These are phyloP conservation scores for Ustilago xerochloae DNA, from an alignment of 1,284 basidiomycete species.

Conservation along the genomic window DNA sequence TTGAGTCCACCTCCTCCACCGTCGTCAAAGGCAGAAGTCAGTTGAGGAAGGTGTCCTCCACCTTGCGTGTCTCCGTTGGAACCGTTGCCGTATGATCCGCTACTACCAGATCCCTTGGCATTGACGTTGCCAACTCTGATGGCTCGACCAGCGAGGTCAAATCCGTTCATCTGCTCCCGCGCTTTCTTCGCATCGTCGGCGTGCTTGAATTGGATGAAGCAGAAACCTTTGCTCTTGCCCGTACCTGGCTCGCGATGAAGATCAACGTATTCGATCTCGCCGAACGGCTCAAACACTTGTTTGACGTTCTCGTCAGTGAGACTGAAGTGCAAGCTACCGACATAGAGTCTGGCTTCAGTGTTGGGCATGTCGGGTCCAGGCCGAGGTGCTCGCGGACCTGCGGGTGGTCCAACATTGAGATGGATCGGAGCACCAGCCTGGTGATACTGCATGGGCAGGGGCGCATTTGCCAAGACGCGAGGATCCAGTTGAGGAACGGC, in stretches of 20 bases:
- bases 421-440: conserved; percentile 44
- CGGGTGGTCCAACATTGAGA: conserved; percentile 17
- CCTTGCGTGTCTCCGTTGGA: conserved; percentile 14
- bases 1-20: conserved; percentile 64
- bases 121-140: conserved; percentile 64
- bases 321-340: conserved; percentile 95
- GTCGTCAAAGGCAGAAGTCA: conserved; percentile 60
- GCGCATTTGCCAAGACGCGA: conserved; percentile 23
- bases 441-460: conserved; percentile 49
- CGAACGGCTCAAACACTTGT: conserved; percentile 98
- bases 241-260: conserved; percentile 89
- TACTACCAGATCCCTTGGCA: conserved; percentile 45
- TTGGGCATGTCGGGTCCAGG: conserved; percentile 68
- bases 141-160: conserved; percentile 91
- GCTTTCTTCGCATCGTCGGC: conserved; percentile 93
- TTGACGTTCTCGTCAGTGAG: conserved; percentile 94
- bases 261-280: conserved; percentile 96
- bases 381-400: conserved; percentile 14
- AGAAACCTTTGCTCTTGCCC: conserved; percentile 95
- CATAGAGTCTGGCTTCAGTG: conserved; percentile 82
- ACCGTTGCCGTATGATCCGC: conserved; percentile 12
- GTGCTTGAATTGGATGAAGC: conserved; percentile 92
- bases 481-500: conserved; percentile 37
- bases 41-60: conserved; percentile 42
- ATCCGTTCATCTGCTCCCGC: conserved; percentile 96